A percentile compares a stretch with the other conserved stretches of the same genome.
Evolutionary conservation across 768 basidiomycete species (phyloP).

Genomic region (Leccinum variicolor): DNA sequence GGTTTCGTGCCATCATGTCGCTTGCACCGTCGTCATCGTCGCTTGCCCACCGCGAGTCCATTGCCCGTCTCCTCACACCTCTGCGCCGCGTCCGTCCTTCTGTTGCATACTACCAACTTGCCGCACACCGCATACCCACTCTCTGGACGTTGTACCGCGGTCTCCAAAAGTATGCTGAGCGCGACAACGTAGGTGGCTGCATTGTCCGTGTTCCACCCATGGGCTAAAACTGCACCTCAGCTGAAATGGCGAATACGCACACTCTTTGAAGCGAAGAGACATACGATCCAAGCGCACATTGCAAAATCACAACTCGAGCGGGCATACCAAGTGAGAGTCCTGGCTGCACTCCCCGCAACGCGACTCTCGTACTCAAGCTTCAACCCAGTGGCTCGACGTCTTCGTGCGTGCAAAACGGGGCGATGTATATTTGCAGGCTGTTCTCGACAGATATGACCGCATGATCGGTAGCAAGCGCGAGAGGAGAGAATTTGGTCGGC

Average conservation of each 20-base stretch:
- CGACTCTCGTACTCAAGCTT: neutral
- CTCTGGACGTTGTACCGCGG: slow-evolving; percentile 75
- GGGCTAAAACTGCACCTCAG: slow-evolving; percentile 33
- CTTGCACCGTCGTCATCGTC: slow-evolving; percentile 30
- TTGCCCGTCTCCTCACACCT: slow-evolving; percentile 52
- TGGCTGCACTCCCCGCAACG: neutral
- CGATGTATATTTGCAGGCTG: slow-evolving; percentile 40
- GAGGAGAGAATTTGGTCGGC: slow-evolving; percentile 44
- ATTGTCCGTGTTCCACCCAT: neutral
- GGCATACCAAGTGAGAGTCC: slow-evolving; percentile 53
- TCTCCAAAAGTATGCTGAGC: slow-evolving; percentile 54
- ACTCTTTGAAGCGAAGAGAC: slow-evolving; percentile 51
- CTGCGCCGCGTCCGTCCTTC: slow-evolving; percentile 58
- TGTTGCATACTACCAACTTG: slow-evolving; percentile 64
- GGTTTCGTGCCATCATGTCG: slow-evolving; percentile 4
- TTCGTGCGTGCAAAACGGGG: slow-evolving; percentile 55
- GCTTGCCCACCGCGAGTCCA: slow-evolving; percentile 47
- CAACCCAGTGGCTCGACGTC: slow-evolving; percentile 49
- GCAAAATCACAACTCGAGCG: slow-evolving; percentile 46
- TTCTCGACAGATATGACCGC: slow-evolving; percentile 56
- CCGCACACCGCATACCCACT: slow-evolving; percentile 73
- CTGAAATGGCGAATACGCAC: slow-evolving; percentile 53
- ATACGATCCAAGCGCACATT: slow-evolving; percentile 49
- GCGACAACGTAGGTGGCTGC: slow-evolving; percentile 42
- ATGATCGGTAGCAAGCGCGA: slow-evolving; percentile 51